phyloP scores from a whole-genome alignment of 2,329 filamentous ascomycete species.

The Verruconis gallopava region DNA sequence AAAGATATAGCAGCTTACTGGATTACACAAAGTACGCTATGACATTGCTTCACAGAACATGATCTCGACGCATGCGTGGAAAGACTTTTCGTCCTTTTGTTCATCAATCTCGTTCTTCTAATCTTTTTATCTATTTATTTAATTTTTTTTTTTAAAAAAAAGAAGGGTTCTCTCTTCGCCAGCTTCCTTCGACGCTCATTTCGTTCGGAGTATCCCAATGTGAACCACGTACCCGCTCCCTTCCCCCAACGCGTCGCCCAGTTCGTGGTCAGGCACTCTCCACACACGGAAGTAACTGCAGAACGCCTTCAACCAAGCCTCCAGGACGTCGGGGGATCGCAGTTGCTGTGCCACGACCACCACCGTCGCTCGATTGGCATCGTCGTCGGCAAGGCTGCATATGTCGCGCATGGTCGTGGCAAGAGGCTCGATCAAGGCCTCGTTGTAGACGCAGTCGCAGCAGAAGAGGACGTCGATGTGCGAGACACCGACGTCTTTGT shows the following conservation, averaged over 20 bases:
- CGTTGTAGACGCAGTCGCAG: constrained; percentile 94
- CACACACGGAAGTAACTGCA: constrained; percentile 56
- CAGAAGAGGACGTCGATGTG: constrained; percentile 59
- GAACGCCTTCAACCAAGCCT: constrained; percentile 64
- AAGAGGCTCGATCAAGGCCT: constrained; percentile 67
- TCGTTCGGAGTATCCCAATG: constrained; percentile 51
- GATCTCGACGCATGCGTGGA: too few species aligned
- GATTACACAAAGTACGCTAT: too few species aligned
- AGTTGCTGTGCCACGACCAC: constrained; percentile 84
- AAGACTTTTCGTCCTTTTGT: too few species aligned
- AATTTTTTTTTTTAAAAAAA: too few species aligned
- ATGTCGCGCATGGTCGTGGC: constrained; percentile 69
- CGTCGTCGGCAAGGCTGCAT: constrained; percentile 40
- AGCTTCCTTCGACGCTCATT: too few species aligned
- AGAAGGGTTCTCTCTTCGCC: too few species aligned
- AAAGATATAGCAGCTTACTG: too few species aligned
- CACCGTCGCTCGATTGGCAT: constrained; percentile 40
- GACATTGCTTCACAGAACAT: too few species aligned
- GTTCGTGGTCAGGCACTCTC: constrained; percentile 53
- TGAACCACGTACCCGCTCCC: constrained; percentile 73
- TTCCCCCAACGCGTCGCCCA: constrained; percentile 47
- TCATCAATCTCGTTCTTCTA: too few species aligned
- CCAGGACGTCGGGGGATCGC: constrained; percentile 72
- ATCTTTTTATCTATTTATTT: too few species aligned
- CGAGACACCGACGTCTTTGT: constrained; percentile 20